Evolutionary conservation across 257 asterid species (phyloP).

Genomic region (Misopates orontium): DNA sequence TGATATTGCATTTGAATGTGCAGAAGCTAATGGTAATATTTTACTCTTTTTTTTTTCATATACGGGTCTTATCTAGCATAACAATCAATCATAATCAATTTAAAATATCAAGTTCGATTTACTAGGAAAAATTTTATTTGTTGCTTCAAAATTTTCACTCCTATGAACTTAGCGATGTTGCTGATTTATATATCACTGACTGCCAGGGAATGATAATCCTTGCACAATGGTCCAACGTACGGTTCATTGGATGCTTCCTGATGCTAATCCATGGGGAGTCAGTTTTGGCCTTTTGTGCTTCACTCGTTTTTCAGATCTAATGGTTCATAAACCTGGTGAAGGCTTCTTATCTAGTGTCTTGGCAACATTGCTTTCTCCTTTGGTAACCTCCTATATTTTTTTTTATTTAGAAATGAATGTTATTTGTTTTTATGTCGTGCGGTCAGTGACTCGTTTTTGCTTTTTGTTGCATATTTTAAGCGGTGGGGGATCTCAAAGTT

Average conservation of each 20-base stretch:
- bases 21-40: slow-evolving; percentile 33
- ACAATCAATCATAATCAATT: too few relatives aligned
- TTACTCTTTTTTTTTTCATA: not conserved
- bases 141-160: too few relatives aligned
- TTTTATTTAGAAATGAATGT: not conserved
- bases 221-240: slow-evolving; percentile 42
- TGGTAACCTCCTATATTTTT: slow-evolving; percentile 40
- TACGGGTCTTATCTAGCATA: not conserved
- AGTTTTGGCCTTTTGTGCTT: slow-evolving; percentile 33
- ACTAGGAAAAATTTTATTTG: too few relatives aligned
- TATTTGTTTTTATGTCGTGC: not conserved
- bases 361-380: slow-evolving; percentile 54
- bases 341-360: slow-evolving; percentile 33
- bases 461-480: too few relatives aligned
- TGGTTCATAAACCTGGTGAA: slow-evolving; percentile 79
- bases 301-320: slow-evolving; percentile 59
- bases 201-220: slow-evolving; percentile 35
- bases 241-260: slow-evolving; percentile 41
- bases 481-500: slow-evolving; percentile 45
- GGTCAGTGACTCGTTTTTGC: too few relatives aligned
- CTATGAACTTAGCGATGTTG: too few relatives aligned
- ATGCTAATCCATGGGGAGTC: slow-evolving; percentile 41
- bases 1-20: slow-evolving; percentile 37
- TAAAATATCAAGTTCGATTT: too few relatives aligned
- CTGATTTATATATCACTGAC: not conserved